These are phyloP conservation scores for Juglanconis oblonga DNA, from an alignment of 2,329 filamentous ascomycete genomes.

Conservation along the genomic window DNA sequence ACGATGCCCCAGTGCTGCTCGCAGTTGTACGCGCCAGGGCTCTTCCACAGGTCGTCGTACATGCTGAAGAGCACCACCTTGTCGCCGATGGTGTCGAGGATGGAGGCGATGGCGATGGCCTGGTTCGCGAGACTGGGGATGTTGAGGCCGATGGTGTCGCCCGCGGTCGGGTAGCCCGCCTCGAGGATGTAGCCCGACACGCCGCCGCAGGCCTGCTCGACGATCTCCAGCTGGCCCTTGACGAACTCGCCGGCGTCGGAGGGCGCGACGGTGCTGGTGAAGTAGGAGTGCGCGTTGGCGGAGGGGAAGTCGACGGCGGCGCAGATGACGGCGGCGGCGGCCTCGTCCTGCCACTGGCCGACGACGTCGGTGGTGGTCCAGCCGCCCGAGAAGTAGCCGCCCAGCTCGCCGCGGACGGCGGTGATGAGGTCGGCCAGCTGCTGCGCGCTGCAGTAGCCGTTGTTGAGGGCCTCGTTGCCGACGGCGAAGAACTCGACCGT, in stretches of 20 bases:
- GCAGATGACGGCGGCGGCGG: slow-evolving; percentile 63
- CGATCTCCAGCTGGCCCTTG: slow-evolving; percentile 66
- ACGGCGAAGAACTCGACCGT: slow-evolving; percentile 77
- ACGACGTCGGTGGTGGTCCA: slow-evolving; percentile 87
- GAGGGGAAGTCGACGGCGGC: slow-evolving; percentile 71
- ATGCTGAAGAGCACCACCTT: slow-evolving; percentile 80
- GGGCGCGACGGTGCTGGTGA: slow-evolving; percentile 69
- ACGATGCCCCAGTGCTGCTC: slow-evolving; percentile 77
- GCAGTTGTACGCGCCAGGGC: slow-evolving; percentile 62
- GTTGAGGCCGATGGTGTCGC: slow-evolving; percentile 68
- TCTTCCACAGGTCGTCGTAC: slow-evolving; percentile 81
- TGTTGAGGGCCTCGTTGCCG: slow-evolving; percentile 88
- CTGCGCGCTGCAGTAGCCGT: slow-evolving; percentile 60
- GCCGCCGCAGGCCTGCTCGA: slow-evolving; percentile 66
- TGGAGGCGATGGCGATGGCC: slow-evolving; percentile 66
- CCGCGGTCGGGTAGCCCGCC: slow-evolving; percentile 80
- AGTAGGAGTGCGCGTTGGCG: slow-evolving; percentile 91
- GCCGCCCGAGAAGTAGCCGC: slow-evolving; percentile 67
- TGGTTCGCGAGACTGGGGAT: slow-evolving; percentile 68
- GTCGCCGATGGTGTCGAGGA: slow-evolving; percentile 62
- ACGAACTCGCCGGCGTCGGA: slow-evolving; percentile 73
- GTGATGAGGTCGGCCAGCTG: slow-evolving; percentile 70
- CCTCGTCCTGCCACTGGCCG: slow-evolving; percentile 66
- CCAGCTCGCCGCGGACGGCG: slow-evolving; percentile 62
- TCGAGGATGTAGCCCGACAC: slow-evolving; percentile 80